Percentiles rank a stretch among this genome's conserved stretches.
Conservation (phyloP, 805 yeast genomes). For the Ogataea populi-albae region DNA sequence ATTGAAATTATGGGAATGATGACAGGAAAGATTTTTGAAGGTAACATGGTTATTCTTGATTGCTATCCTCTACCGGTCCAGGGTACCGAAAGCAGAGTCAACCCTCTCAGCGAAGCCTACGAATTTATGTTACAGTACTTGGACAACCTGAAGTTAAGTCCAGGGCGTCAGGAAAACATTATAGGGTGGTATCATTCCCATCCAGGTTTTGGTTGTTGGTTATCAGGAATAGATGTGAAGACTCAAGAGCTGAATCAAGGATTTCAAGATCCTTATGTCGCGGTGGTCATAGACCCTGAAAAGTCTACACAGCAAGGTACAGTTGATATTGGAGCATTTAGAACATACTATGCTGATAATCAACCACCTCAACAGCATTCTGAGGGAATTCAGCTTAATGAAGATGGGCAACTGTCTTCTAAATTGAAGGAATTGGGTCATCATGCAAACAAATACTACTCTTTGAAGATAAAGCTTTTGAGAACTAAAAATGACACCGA, state of each 20-base stretch:
- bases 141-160: slow-evolving; percentile 49
- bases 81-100: slow-evolving; percentile 94
- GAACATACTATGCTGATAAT: slow-evolving; percentile 50
- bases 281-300: slow-evolving; percentile 83
- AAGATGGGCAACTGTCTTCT: slow-evolving; percentile 41
- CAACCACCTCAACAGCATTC: slow-evolving; percentile 6
- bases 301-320: slow-evolving; percentile 58
- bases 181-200: slow-evolving; percentile 98
- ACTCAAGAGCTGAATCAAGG: slow-evolving; percentile 84
- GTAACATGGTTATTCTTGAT: slow-evolving; percentile 68
- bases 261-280: slow-evolving; percentile 89
- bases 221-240: slow-evolving; percentile 87
- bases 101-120: slow-evolving; percentile 90
- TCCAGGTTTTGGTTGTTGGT: slow-evolving; percentile 97
- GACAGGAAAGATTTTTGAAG: slow-evolving; percentile 65
- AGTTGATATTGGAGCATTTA: slow-evolving; percentile 85
- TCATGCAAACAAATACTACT: slow-evolving; percentile 67
- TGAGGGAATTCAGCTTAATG: slow-evolving; percentile 8
- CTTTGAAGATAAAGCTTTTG: slow-evolving; percentile 61
- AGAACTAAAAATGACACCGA: slow-evolving; percentile 48
- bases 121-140: slow-evolving; percentile 90
- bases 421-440: slow-evolving; percentile 65
- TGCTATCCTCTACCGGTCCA: slow-evolving; percentile 87
- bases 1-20: slow-evolving; percentile 96
- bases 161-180: slow-evolving; percentile 57